These are phyloP conservation scores for Chaetomium globosum DNA, from an alignment of 2,329 filamentous ascomycete genomes.

Conservation along the genomic window DNA sequence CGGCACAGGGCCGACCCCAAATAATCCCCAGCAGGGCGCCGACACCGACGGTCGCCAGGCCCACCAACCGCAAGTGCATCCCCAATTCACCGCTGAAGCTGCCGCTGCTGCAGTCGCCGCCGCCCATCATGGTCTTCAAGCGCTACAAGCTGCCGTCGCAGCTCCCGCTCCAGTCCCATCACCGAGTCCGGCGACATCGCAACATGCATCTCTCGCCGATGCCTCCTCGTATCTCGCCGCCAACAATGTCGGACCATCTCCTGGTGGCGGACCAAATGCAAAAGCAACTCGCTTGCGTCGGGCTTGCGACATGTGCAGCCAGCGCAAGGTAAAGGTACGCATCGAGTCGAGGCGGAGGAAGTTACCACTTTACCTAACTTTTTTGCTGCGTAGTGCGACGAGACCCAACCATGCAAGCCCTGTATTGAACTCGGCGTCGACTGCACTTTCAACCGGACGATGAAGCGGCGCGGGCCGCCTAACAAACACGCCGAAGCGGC, in stretches of 20 bases:
- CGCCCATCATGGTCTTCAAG: constrained; percentile 37
- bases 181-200: constrained; percentile 25
- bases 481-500: constrained; percentile 63
- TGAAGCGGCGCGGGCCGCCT: constrained; percentile 61
- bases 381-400: constrained; percentile 51
- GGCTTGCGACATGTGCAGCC: constrained; percentile 64
- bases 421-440: constrained; percentile 60
- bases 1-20: constrained; percentile 3
- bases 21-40: constrained; percentile 16
- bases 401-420: constrained; percentile 59
- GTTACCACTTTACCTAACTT: not conserved
- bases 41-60: constrained; percentile 16
- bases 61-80: constrained; percentile 12
- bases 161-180: constrained; percentile 21
- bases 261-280: constrained; percentile 1
- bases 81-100: constrained; percentile 23
- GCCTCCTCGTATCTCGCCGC: constrained; percentile 23
- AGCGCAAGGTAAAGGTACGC: constrained; percentile 60
- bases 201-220: constrained; percentile 27
- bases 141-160: constrained; percentile 36
- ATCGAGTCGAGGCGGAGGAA: not conserved
- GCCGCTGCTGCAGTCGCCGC: constrained; percentile 29
- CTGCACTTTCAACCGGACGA: constrained; percentile 60
- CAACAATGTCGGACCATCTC: not conserved
- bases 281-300: constrained; percentile 60